phyloP scores from a whole-genome alignment of 176 grass and related monocot species.

The Alopecurus myosuroides region DNA sequence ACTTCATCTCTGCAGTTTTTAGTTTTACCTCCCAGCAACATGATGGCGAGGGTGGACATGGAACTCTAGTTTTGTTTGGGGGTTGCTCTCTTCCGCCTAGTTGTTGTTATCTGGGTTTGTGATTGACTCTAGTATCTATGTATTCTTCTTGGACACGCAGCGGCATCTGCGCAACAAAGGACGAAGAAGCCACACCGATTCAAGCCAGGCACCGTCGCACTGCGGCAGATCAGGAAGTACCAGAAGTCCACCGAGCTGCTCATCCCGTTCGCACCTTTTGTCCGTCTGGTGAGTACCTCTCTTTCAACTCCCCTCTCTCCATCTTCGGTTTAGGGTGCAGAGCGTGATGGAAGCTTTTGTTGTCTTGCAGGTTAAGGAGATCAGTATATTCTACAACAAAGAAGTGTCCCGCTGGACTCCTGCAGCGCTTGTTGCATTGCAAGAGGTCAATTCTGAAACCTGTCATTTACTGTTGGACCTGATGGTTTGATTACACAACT shows the following conservation, averaged over 20 bases:
- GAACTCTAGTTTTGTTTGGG: neutral
- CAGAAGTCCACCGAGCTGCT: slow-evolving; percentile 53
- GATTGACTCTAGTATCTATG: neutral
- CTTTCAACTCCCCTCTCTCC: neutral
- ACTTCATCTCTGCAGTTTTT: neutral
- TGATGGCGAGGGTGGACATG: neutral
- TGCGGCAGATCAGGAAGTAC: slow-evolving; percentile 61
- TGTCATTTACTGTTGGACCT: neutral
- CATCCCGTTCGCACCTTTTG: slow-evolving; percentile 53
- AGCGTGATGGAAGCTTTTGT: neutral
- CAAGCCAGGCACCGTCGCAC: slow-evolving; percentile 43
- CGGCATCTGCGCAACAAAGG: neutral
- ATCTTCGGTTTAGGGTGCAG: neutral
- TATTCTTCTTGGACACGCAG: slow-evolving; percentile 3
- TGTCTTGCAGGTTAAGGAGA: slow-evolving; percentile 63
- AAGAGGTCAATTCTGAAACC: slow-evolving; percentile 27
- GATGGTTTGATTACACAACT: neutral
- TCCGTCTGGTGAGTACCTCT: slow-evolving; percentile 46
- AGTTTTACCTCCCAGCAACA: neutral
- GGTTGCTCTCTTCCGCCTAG: neutral
- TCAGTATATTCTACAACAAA: slow-evolving; percentile 8
- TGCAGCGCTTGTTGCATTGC: slow-evolving; percentile 7
- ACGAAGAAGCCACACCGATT: slow-evolving; percentile 18
- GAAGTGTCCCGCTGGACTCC: slow-evolving; percentile 5
- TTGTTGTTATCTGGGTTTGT: neutral